A percentile compares a stretch with the other conserved stretches of the same genome.
Evolutionary conservation across 2,329 filamentous ascomycete genomes (phyloP).

Genomic region (Hypoxylon sp.): DNA sequence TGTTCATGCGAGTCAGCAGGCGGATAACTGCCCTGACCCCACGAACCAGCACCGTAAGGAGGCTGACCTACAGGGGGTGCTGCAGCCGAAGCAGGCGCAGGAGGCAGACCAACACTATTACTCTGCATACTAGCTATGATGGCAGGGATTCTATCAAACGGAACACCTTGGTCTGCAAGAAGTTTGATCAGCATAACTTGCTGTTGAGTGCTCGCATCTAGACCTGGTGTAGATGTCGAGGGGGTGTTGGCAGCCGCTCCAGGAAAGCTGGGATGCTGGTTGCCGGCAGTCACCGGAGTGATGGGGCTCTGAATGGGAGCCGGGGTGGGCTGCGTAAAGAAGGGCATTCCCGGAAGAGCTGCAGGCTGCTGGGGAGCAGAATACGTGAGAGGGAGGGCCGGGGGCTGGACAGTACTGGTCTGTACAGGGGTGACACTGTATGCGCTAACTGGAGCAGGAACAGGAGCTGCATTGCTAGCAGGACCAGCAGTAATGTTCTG

Average conservation of each 20-base stretch:
- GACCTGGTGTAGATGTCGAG: slow-evolving; percentile 48
- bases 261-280: slow-evolving; percentile 50
- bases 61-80: slow-evolving; percentile 53
- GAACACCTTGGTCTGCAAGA: slow-evolving; percentile 76
- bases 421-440: slow-evolving; percentile 42
- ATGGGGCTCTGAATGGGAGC: slow-evolving; percentile 46
- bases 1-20: slow-evolving; percentile 63
- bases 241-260: slow-evolving; percentile 49
- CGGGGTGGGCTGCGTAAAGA: slow-evolving; percentile 56
- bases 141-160: slow-evolving; percentile 77
- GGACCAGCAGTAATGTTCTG: slow-evolving; percentile 68
- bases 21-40: slow-evolving; percentile 49
- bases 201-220: slow-evolving; percentile 69
- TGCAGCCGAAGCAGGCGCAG: slow-evolving; percentile 45
- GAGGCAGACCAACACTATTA: slow-evolving; percentile 44
- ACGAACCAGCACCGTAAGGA: slow-evolving; percentile 50
- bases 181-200: slow-evolving; percentile 79
- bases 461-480: slow-evolving; percentile 52
- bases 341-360: slow-evolving; percentile 60
- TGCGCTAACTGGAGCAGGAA: slow-evolving; percentile 45
- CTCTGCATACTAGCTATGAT: slow-evolving; percentile 63
- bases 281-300: slow-evolving; percentile 48
- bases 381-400: slow-evolving; percentile 46
- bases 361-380: slow-evolving; percentile 63
- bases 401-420: slow-evolving; percentile 35